Evolutionary conservation across 768 basidiomycete genomes (phyloP).

Genomic region (Tubosaeta sp.): DNA sequence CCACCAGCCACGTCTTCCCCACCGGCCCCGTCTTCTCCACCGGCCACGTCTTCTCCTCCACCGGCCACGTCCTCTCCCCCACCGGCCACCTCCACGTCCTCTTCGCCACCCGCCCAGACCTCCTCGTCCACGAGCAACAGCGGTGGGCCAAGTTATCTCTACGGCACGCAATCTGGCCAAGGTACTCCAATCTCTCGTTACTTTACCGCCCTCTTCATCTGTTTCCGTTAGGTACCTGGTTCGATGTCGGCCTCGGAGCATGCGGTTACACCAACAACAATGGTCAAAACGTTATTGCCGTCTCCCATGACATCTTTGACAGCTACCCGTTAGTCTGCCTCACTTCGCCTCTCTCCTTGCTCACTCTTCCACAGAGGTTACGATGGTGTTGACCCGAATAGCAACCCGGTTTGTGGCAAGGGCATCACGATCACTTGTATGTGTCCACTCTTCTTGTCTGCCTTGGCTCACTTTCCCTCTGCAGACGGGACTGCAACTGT

Average conservation of each 20-base stretch:
- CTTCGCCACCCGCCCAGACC: conserved; percentile 15
- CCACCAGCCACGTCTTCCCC: not conserved
- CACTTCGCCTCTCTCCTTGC: not conserved
- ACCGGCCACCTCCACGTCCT: not conserved
- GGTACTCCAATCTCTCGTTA: conserved; percentile 25
- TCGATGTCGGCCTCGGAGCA: conserved; percentile 35
- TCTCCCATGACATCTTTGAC: conserved; percentile 33
- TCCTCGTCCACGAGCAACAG: conserved; percentile 7
- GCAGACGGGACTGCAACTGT: conserved; percentile 51
- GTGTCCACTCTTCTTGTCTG: conserved; percentile 9
- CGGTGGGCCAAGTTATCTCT: conserved; percentile 37
- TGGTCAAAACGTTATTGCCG: conserved; percentile 33
- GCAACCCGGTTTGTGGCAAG: conserved; percentile 66
- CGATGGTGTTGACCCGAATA: conserved; percentile 59
- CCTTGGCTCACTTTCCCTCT: conserved; percentile 12
- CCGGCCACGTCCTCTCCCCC: conserved; percentile 3
- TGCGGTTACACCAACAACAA: conserved; percentile 35
- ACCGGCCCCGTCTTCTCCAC: not conserved
- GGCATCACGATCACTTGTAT: conserved; percentile 45
- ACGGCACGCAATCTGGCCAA: conserved; percentile 48
- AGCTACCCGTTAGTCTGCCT: conserved; percentile 28
- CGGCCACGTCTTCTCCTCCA: not conserved
- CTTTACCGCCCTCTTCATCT: not conserved
- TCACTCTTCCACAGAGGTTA: conserved; percentile 42
- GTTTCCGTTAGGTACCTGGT: conserved; percentile 30